Base-by-base conservation (phyloP, 2,329 filamentous ascomycete species). In the Sarocladiaceae sp. region DNA sequence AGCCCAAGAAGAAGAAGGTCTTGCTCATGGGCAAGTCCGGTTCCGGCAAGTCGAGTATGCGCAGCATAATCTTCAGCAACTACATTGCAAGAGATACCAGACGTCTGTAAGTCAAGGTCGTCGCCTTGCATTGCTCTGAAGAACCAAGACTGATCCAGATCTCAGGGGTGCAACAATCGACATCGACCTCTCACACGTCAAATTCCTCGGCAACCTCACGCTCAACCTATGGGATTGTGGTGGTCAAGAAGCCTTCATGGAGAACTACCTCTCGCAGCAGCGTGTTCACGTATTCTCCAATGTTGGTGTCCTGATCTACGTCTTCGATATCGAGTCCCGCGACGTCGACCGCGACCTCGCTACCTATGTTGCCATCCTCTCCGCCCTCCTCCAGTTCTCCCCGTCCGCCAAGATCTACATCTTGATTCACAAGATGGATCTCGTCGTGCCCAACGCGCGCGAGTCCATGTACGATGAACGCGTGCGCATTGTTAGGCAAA, bases 181-280 rank as follows among this genome's bases (percentile, higher is more conserved):
- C 62, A 93, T 98, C 48, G 93, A 98, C 66, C 86, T 97, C 58
- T 96, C 89, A 50, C 93, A 96, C 68, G 93, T 97, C 67, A 95
- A 95, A 65, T 98, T 98, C 69, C 86, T 98, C 69, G 93, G 93
- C 44, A 97, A 97, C 64, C 74, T 98, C 44, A 96, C 93, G 44
- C 77, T 98, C 55, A 97, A 98, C 66, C 78, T 98, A 15, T 98
- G 93, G 93, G 93, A 98, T 67, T 98, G 93, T 63, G 93, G 93
- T 69, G 93, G 91, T 47, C 93, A 98, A 72, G 93, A 97, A 66
- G 91, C 91, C 29, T 98, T 98, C 62, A 95, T 95, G 75, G 93
- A 97, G 61, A 96, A 95, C 64, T 98, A 97, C 69, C 83, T 98
- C 49, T 90, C 87, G 13, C 88, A 94, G 58, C 93, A 97, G 68